These are phyloP conservation scores for Ogataea saltuana DNA, from an alignment of 805 yeast species.

Conservation along the genomic window DNA sequence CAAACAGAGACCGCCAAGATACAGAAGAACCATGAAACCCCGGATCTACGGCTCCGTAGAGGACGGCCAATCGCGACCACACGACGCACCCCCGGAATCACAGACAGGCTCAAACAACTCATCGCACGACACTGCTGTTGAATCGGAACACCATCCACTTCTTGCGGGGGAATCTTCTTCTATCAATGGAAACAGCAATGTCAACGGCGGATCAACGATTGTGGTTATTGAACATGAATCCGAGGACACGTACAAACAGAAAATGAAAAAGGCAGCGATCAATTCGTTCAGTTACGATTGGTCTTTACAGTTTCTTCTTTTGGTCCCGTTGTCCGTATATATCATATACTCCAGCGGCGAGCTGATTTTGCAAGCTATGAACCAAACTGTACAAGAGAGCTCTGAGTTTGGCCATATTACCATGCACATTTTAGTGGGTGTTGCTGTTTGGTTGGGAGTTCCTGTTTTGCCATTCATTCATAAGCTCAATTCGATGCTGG, in stretches of 20 bases:
- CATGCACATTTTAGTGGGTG: conserved; percentile 35
- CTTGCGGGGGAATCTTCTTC: conserved; percentile 15
- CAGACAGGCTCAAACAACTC: conserved; percentile 22
- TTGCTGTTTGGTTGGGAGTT: conserved; percentile 41
- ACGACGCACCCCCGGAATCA: conserved; percentile 2
- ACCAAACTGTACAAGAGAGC: conserved; percentile 74
- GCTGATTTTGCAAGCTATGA: conserved; percentile 60
- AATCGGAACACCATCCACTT: conserved; percentile 27
- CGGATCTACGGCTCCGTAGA: conserved; percentile 25
- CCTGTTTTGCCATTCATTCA: conserved; percentile 71
- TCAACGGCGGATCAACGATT: conserved; percentile 14
- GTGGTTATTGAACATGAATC: conserved; percentile 32
- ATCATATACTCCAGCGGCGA: conserved; percentile 56
- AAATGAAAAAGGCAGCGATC: conserved; percentile 33
- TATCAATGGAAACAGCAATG: conserved; percentile 1
- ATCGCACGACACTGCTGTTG: conserved; percentile 19
- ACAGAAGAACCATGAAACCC: conserved; percentile 20
- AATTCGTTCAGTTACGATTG: conserved; percentile 71
- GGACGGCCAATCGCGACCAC: conserved; percentile 11
- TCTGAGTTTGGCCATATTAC: conserved; percentile 42
- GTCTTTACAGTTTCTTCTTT: conserved; percentile 68
- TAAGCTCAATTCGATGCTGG: conserved; percentile 58
- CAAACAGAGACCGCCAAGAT: conserved; percentile 27
- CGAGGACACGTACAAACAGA: conserved; percentile 28
- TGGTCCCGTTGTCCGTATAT: conserved; percentile 65